A percentile compares a stretch with the other conserved stretches of the same genome.
Evolutionary conservation across 2,329 filamentous ascomycete species (phyloP).

Genomic region (Aureobasidium musti): DNA sequence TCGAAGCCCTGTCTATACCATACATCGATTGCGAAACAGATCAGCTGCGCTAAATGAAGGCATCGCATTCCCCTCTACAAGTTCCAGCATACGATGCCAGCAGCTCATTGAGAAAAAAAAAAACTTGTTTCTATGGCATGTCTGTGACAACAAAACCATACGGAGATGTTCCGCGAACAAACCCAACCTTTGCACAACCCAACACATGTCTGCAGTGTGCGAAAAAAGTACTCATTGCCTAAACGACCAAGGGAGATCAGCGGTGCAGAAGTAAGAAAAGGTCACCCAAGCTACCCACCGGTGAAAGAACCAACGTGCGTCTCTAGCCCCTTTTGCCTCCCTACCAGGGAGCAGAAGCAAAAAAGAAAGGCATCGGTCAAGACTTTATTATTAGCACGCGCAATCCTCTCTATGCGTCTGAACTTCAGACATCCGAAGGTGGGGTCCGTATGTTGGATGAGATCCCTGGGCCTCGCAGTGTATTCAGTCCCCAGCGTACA

Average conservation of each 20-base stretch:
- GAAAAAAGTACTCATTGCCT: background rate
- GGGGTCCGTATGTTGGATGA: no score
- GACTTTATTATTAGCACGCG: conserved; percentile 11
- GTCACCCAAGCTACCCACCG: background rate
- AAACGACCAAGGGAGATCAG: conserved; percentile 4
- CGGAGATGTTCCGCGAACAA: background rate
- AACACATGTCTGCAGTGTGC: background rate
- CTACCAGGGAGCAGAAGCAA: background rate
- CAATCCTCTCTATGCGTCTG: background rate
- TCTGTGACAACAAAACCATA: background rate
- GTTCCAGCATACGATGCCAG: background rate
- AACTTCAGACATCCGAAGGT: no score
- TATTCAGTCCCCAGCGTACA: background rate
- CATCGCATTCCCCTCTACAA: background rate
- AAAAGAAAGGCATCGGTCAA: background rate
- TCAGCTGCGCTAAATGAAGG: background rate
- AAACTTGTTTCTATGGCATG: background rate
- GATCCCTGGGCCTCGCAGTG: background rate
- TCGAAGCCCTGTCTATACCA: no score
- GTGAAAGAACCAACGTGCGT: background rate
- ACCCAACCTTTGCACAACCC: background rate
- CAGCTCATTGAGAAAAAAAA: conserved; percentile 3
- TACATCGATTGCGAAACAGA: no score
- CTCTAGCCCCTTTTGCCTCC: background rate
- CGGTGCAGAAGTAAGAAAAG: background rate